These are phyloP conservation scores for Periconia macrospinosa DNA, from an alignment of 2,329 filamentous ascomycete genomes.

Conservation along the genomic window DNA sequence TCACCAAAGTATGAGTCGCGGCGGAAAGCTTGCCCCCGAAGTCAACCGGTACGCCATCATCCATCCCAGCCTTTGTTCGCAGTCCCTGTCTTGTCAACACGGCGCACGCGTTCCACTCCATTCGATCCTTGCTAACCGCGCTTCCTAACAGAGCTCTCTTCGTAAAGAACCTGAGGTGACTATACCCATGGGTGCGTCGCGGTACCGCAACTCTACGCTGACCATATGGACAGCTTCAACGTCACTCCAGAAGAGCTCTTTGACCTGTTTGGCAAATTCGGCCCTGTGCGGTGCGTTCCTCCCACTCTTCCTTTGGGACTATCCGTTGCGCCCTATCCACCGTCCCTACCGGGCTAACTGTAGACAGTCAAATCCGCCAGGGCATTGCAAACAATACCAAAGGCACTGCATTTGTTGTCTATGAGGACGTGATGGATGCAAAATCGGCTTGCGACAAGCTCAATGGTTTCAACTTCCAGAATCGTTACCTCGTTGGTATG, in stretches of 20 bases:
- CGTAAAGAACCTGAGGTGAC: constrained; percentile 97
- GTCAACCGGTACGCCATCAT: constrained; percentile 80
- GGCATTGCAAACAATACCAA: constrained; percentile 97
- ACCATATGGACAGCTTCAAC: constrained; percentile 74
- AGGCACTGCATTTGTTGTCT: constrained; percentile 98
- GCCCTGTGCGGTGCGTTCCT: constrained; percentile 78
- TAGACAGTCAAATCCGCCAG: constrained; percentile 88
- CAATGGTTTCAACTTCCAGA: constrained; percentile 99
- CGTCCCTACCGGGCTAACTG: constrained; percentile 21
- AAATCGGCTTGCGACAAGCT: constrained; percentile 99
- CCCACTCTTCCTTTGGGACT: constrained; percentile 12
- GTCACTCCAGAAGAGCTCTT: constrained; percentile 97
- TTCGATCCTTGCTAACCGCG: constrained; percentile 4
- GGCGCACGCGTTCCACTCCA: background rate
- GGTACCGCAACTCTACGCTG: constrained; percentile 8
- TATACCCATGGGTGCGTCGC: background rate
- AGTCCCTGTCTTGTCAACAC: background rate
- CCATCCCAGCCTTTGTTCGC: background rate
- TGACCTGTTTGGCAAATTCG: constrained; percentile 97
- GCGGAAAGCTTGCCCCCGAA: constrained; percentile 97
- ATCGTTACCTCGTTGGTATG: constrained; percentile 96
- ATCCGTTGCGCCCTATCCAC: constrained; percentile 7
- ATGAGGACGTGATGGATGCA: constrained; percentile 98
- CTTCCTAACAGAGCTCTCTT: constrained; percentile 81
- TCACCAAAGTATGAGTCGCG: constrained; percentile 83